phyloP scores from a whole-genome alignment of 2,329 filamentous ascomycete genomes.

The Bipolaris gigantea region DNA sequence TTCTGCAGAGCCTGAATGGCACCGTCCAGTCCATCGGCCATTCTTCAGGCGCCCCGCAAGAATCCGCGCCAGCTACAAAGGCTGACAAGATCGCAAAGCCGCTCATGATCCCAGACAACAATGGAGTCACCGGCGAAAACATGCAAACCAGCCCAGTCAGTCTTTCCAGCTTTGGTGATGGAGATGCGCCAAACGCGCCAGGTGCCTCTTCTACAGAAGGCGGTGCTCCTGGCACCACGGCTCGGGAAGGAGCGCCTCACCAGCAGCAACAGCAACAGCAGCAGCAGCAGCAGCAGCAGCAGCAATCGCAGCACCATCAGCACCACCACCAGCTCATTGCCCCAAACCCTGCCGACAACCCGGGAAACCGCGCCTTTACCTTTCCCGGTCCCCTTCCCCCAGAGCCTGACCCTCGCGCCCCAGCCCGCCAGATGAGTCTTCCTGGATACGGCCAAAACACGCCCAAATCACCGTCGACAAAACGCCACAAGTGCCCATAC shows the following conservation, averaged over 20 bases:
- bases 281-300: constrained; percentile 20
- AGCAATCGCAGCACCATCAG: constrained; percentile 26
- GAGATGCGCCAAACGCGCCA: constrained; percentile 51
- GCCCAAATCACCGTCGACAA: constrained; percentile 72
- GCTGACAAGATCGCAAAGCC: constrained; percentile 52
- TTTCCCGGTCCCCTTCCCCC: constrained; percentile 62
- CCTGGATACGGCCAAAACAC: constrained; percentile 59
- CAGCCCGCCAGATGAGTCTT: constrained; percentile 61
- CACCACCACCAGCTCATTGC: constrained; percentile 41
- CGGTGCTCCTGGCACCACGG: constrained; percentile 48
- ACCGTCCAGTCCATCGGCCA: constrained; percentile 36
- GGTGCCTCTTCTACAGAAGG: constrained; percentile 56
- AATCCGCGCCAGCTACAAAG: constrained; percentile 52
- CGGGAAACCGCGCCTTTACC: constrained; percentile 61
- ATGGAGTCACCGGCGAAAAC: constrained; percentile 44
- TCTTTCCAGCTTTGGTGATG: constrained; percentile 57
- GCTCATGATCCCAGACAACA: constrained; percentile 53
- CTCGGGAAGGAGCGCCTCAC: constrained; percentile 44
- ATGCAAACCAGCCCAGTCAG: constrained; percentile 58
- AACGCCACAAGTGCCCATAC: constrained; percentile 95
- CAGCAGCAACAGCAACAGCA: constrained; percentile 29
- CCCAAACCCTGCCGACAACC: constrained; percentile 40
- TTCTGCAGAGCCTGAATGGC: constrained; percentile 51
- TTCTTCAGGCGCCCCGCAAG: constrained; percentile 47
- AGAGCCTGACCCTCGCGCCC: constrained; percentile 53